Conservation (phyloP, 495 filamentous ascomycete species). For the Penicillium odoratum region DNA sequence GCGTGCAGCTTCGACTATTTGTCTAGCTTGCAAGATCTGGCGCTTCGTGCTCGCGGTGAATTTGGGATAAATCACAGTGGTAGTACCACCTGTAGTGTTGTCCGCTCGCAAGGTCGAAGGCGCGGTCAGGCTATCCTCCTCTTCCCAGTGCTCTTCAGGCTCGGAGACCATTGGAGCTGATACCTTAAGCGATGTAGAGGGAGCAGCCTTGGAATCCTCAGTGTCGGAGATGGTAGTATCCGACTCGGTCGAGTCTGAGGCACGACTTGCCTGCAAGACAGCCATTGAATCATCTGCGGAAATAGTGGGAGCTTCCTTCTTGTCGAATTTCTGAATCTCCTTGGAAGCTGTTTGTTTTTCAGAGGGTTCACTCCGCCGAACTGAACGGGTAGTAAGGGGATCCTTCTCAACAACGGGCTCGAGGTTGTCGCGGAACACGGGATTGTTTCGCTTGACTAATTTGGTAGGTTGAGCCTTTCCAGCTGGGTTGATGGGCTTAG, state of each 20-base stretch:
- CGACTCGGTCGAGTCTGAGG: conserved; percentile 6
- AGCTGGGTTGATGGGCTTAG: conserved; percentile 35
- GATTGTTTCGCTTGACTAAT: conserved; percentile 57
- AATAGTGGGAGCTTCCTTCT: neutral
- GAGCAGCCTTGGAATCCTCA: conserved; percentile 18
- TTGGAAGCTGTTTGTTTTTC: conserved; percentile 12
- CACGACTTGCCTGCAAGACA: neutral
- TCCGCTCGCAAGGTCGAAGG: conserved; percentile 76
- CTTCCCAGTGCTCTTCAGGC: conserved; percentile 72
- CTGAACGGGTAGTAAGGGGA: conserved; percentile 25
- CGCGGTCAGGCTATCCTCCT: conserved; percentile 60
- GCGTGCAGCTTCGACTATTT: conserved; percentile 61
- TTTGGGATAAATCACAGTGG: conserved; percentile 71
- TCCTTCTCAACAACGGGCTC: conserved; percentile 36
- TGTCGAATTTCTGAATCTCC: conserved; percentile 3
- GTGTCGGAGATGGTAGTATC: conserved; percentile 18
- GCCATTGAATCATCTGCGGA: neutral
- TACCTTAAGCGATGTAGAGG: conserved; percentile 3
- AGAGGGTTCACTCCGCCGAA: conserved; percentile 17
- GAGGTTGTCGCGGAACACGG: conserved; percentile 63
- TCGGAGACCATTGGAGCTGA: conserved; percentile 21
- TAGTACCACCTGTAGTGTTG: conserved; percentile 74
- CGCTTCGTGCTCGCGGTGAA: conserved; percentile 26
- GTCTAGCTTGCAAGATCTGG: conserved; percentile 70
- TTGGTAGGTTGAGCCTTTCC: conserved; percentile 41